Conservation (phyloP, 2,329 filamentous ascomycete genomes). For the Colletotrichum destructivum region DNA sequence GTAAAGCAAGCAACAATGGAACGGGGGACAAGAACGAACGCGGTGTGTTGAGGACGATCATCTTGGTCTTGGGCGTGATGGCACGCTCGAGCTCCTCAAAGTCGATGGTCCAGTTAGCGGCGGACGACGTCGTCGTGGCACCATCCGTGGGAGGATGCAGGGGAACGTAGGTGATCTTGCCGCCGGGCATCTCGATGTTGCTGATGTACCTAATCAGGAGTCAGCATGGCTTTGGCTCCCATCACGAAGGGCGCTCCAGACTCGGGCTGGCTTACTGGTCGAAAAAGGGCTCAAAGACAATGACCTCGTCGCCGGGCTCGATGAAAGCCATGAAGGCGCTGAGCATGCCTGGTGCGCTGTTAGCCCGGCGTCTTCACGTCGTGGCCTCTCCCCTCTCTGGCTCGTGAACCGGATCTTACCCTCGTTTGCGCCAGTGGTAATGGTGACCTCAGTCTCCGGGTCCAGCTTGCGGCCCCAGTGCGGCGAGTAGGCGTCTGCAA, state of each 20-base stretch:
- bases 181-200: constrained; percentile 98
- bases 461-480: constrained; percentile 87
- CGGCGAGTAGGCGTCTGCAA: constrained; percentile 92
- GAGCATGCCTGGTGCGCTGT: constrained; percentile 78
- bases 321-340: constrained; percentile 99
- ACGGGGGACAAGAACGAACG: constrained; percentile 53
- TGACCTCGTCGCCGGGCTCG: constrained; percentile 94
- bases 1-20: neutral
- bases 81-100: constrained; percentile 85
- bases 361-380: constrained; percentile 2
- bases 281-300: constrained; percentile 98
- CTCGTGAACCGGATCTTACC: constrained; percentile 53
- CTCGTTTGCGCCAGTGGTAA: constrained; percentile 94
- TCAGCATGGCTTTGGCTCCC: constrained; percentile 13
- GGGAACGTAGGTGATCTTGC: constrained; percentile 95
- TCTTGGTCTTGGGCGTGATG: constrained; percentile 90
- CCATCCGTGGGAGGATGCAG: constrained; percentile 90
- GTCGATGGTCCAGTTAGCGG: constrained; percentile 90
- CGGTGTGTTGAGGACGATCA: constrained; percentile 92
- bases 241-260: neutral
- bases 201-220: constrained; percentile 80
- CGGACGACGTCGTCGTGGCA: constrained; percentile 83
- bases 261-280: constrained; percentile 77
- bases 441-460: constrained; percentile 92
- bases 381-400: neutral